A percentile compares a stretch with the other conserved stretches of the same genome.
These are phyloP conservation scores for Sporisorium graminicola DNA, from an alignment of 1,284 basidiomycete genomes.

Conservation along the genomic window DNA sequence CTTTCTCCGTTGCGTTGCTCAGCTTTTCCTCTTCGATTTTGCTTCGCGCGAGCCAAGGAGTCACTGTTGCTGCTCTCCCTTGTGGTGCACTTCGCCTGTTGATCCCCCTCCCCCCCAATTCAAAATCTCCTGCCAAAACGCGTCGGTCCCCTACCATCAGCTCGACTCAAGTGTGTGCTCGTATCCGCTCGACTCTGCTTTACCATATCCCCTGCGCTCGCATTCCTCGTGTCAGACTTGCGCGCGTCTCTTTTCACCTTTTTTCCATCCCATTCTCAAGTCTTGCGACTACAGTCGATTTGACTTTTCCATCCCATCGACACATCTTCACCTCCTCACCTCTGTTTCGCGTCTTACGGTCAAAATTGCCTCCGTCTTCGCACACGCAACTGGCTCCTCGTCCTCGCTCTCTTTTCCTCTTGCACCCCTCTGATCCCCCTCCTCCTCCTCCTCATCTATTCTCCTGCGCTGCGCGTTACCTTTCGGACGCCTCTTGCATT, in stretches of 20 bases:
- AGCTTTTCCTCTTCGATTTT: not conserved
- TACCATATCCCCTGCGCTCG: conserved; percentile 25
- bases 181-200: conserved; percentile 35
- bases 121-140: conserved; percentile 52
- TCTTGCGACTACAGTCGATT: not conserved
- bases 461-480: conserved; percentile 15
- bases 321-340: conserved; percentile 7
- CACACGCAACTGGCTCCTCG: conserved; percentile 7
- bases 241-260: conserved; percentile 37
- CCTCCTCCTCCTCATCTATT: conserved; percentile 1
- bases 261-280: conserved; percentile 14
- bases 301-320: conserved; percentile 12
- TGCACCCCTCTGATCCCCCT: conserved; percentile 4
- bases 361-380: not conserved
- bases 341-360: not conserved
- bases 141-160: conserved; percentile 43
- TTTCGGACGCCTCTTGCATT: conserved; percentile 26
- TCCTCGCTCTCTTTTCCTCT: conserved; percentile 1
- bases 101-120: conserved; percentile 31
- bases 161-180: conserved; percentile 18
- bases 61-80: not conserved
- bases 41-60: conserved; percentile 11
- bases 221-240: conserved; percentile 25
- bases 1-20: not conserved
- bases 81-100: conserved; percentile 9